Evolutionary conservation across 2,329 filamentous ascomycete genomes (phyloP), one percentile per base, ranked within the genome.

Genomic region (Lachnellula occidentalis): DNA sequence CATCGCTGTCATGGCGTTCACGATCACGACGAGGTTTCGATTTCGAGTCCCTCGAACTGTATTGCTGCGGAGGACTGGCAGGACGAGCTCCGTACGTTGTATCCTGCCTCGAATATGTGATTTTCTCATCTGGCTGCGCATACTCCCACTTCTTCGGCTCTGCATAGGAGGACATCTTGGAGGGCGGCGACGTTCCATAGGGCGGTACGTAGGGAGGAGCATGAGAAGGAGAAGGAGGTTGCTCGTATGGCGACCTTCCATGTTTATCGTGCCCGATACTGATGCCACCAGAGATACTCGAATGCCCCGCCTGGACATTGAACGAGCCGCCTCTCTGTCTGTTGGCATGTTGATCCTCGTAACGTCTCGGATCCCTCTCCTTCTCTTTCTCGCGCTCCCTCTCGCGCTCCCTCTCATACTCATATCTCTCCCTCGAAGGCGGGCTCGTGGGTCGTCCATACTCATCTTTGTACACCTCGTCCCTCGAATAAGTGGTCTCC

Each of bases 91-190:
- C 27, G 48, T 56, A 58, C 15, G 41, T 62, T 7, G 62, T 51
- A 9, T 46, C 59, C 45, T 61, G 64, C 48, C 62, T 69, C 1
- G 67, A 65, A 53, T 73, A 72, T 2, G 64, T 62, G 27, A 66
- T 58, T 22, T 65, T 69, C 42, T 71, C 69, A 48, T 69, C 68
- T 1, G 69, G 59, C 47, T 68, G 68, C 37, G 70, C 70, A 51
- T 76, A 73, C 45, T 76, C 71, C 65, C 68, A 67, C 43, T 65
- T 58, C 46, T 62, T 59, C 0, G 68, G 62, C 21, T 71, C 65
- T 1, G 66, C 64, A 49, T 71, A 70, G 66, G 51, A 46, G 17
- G 15, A n/a, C 37, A n/a, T 41, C 17, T 41, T 41, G 8, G 37
- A 19, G 9, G 37, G 37, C 37, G 37, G 17, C 14, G 37, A 46